phyloP scores from a whole-genome alignment of 192 early-diverging fungal species.

The Funneliformis mosseae region DNA sequence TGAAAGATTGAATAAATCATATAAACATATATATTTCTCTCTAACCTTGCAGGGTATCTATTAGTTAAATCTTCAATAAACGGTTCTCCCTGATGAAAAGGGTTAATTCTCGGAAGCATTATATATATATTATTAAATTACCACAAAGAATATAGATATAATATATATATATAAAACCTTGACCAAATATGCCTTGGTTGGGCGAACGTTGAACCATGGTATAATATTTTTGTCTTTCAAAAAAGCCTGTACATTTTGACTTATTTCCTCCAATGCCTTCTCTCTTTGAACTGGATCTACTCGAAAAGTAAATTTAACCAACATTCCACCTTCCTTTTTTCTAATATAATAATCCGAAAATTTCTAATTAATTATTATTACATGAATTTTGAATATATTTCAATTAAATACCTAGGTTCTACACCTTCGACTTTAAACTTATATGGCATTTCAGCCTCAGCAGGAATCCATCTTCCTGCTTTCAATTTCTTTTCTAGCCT shows the following conservation, averaged over 20 bases:
- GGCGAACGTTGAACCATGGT: slow-evolving; percentile 69
- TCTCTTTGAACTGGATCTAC: slow-evolving; percentile 36
- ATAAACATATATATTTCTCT: neutral
- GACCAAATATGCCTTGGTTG: slow-evolving; percentile 66
- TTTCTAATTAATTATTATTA: neutral
- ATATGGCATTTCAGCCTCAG: slow-evolving; percentile 51
- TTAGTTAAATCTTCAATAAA: slow-evolving; percentile 73
- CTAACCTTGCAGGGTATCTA: slow-evolving; percentile 49
- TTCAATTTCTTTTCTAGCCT: slow-evolving; percentile 35
- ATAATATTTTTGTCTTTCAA: slow-evolving; percentile 57
- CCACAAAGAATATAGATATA: neutral
- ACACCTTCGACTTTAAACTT: slow-evolving; percentile 51
- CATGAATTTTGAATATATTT: neutral
- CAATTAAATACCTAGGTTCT: slow-evolving; percentile 48
- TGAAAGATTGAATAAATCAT: neutral
- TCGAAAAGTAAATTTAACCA: slow-evolving; percentile 55
- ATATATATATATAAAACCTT: slow-evolving; percentile 34
- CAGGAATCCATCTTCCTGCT: slow-evolving; percentile 45
- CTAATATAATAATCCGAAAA: slow-evolving; percentile 26
- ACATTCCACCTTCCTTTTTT: slow-evolving; percentile 54
- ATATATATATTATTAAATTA: neutral
- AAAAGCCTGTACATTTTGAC: slow-evolving; percentile 49
- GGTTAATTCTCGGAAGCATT: neutral
- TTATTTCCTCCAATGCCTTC: slow-evolving; percentile 49
- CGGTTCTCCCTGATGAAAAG: slow-evolving; percentile 50